phyloP scores from a whole-genome alignment of 2,329 filamentous ascomycete genomes.

The Ophiostoma sp. region DNA sequence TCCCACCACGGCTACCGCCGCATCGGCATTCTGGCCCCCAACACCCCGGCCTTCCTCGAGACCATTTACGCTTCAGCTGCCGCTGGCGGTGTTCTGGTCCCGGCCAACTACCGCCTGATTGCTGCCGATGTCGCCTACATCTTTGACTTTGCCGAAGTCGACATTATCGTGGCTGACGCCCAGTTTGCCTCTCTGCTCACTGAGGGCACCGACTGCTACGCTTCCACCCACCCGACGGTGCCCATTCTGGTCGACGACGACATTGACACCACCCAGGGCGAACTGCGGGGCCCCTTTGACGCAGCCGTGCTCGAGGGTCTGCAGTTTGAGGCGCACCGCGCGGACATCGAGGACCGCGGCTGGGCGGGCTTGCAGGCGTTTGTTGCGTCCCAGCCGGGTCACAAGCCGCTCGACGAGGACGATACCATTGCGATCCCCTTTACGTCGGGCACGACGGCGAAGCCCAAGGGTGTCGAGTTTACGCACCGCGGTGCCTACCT shows the following conservation, averaged over 20 bases:
- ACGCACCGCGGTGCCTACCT: constrained; percentile 88
- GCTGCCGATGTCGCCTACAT: constrained; percentile 87
- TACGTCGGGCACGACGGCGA: constrained; percentile 88
- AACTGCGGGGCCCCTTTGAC: constrained; percentile 77
- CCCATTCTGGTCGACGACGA: constrained; percentile 78
- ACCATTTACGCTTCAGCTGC: constrained; percentile 84
- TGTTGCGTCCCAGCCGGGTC: constrained; percentile 21
- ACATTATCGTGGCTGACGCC: constrained; percentile 80
- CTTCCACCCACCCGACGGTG: constrained; percentile 59
- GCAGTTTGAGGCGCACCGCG: constrained; percentile 60
- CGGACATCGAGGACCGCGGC: not conserved
- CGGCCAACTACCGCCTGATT: constrained; percentile 66
- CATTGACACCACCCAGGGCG: constrained; percentile 72
- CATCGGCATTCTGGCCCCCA: constrained; percentile 84
- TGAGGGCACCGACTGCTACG: constrained; percentile 54
- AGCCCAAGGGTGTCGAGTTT: constrained; percentile 89
- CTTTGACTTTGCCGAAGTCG: constrained; percentile 81
- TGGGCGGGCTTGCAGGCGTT: constrained; percentile 77
- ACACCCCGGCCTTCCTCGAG: constrained; percentile 93
- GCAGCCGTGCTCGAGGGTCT: constrained; percentile 80
- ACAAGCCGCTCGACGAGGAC: constrained; percentile 66
- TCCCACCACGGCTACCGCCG: constrained; percentile 70
- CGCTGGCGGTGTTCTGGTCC: constrained; percentile 75
- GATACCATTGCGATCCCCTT: constrained; percentile 84
- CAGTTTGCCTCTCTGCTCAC: constrained; percentile 71